These are phyloP conservation scores for Diaporthe vexans DNA, from an alignment of 2,329 filamentous ascomycete species.

Conservation along the genomic window DNA sequence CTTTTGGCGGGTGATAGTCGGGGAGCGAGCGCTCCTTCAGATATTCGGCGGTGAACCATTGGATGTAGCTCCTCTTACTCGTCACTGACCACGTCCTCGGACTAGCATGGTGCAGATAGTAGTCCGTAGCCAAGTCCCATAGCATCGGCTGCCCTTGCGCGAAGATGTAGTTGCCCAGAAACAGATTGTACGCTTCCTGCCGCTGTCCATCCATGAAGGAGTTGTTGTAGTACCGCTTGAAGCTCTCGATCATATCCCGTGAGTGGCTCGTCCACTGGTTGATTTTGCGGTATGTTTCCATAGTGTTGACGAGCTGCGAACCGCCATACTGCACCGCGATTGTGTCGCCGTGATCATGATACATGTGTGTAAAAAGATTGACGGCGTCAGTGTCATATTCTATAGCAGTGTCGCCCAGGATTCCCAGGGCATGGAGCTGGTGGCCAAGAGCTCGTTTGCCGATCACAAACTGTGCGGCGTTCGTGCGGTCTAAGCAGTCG, in stretches of 20 bases:
- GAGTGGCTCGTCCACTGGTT: constrained; percentile 99
- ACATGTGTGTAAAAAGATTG: constrained; percentile 98
- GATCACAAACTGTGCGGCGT: constrained; percentile 97
- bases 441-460: constrained; percentile 93
- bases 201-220: constrained; percentile 95
- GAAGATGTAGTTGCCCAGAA: constrained; percentile 96
- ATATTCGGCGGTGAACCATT: constrained; percentile 86
- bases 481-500: constrained; percentile 96
- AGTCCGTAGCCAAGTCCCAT: constrained; percentile 95
- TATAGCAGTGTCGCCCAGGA: constrained; percentile 81
- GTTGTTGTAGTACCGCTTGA: constrained; percentile 99
- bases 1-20: constrained; percentile 55
- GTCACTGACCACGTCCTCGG: constrained; percentile 80
- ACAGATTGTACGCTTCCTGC: constrained; percentile 97
- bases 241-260: constrained; percentile 98
- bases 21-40: constrained; percentile 76
- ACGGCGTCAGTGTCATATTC: constrained; percentile 97
- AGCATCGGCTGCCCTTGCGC: constrained; percentile 90
- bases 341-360: constrained; percentile 96
- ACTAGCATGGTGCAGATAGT: constrained; percentile 93
- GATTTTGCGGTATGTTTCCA: constrained; percentile 99
- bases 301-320: constrained; percentile 97
- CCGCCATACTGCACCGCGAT: constrained; percentile 98
- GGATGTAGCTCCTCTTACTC: constrained; percentile 79
- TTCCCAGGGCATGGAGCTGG: constrained; percentile 91